A percentile compares a stretch with the other conserved stretches of the same genome.
Conservation (phyloP, 169 alveolate genomes). For the Cryptosporidium xiaoi region DNA sequence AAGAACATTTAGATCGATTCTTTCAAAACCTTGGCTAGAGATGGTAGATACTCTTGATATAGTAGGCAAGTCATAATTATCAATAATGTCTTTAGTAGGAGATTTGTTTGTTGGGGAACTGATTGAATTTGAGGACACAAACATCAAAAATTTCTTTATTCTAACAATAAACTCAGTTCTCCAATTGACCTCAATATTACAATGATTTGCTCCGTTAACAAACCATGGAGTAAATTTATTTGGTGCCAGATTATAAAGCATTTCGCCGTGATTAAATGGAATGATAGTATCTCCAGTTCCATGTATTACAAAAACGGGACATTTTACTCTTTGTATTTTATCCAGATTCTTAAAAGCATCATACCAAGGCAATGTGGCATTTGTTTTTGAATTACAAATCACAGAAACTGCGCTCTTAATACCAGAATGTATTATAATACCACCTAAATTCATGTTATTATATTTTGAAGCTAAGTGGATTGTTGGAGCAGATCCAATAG, state of each 20-base stretch:
- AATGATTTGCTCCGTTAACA: constrained; percentile 67
- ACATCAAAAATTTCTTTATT: constrained; percentile 17
- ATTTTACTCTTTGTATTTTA: constrained; percentile 76
- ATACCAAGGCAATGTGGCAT: constrained; percentile 76
- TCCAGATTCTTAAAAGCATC: constrained; percentile 81
- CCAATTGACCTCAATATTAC: constrained; percentile 61
- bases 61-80: neutral
- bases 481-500: constrained; percentile 83
- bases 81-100: neutral
- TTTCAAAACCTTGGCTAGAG: constrained; percentile 61
- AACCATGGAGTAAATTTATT: constrained; percentile 62
- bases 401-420: constrained; percentile 80
- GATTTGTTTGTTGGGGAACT: neutral
- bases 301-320: constrained; percentile 84
- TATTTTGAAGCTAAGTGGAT: constrained; percentile 64
- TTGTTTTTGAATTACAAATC: constrained; percentile 20
- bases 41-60: constrained; percentile 51
- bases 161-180: constrained; percentile 37
- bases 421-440: constrained; percentile 81
- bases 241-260: constrained; percentile 54
- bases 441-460: constrained; percentile 76
- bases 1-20: neutral
- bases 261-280: constrained; percentile 78
- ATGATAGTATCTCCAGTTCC: constrained; percentile 80
- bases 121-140: neutral